phyloP scores from a whole-genome alignment of 2,329 filamentous ascomycete genomes.

The Coleophoma eucalyptorum region DNA sequence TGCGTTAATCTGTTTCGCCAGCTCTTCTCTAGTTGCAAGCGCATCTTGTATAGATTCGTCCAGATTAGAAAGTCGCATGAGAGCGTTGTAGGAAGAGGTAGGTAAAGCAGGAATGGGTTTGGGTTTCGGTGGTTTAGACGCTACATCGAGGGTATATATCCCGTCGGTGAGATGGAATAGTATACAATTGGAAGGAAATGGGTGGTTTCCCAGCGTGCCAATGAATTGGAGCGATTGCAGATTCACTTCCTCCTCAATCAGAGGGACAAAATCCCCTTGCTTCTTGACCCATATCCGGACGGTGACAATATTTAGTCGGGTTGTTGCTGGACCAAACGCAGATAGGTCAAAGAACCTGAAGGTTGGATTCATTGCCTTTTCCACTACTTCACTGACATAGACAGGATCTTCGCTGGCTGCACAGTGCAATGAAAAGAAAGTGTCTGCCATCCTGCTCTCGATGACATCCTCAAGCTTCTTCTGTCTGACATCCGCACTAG shows the following conservation, averaged over 20 bases:
- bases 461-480: slow-evolving; percentile 72
- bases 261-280: slow-evolving; percentile 51
- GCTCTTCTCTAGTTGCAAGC: slow-evolving; percentile 66
- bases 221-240: slow-evolving; percentile 75
- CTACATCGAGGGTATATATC: slow-evolving; percentile 75
- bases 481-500: slow-evolving; percentile 59
- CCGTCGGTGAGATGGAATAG: slow-evolving; percentile 85
- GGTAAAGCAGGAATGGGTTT: slow-evolving; percentile 48
- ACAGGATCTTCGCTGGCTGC: slow-evolving; percentile 64
- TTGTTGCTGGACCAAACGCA: slow-evolving; percentile 56
- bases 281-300: slow-evolving; percentile 72
- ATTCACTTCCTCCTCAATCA: slow-evolving; percentile 69
- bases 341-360: slow-evolving; percentile 82
- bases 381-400: slow-evolving; percentile 83
- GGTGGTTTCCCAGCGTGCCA: slow-evolving; percentile 65
- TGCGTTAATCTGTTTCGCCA: slow-evolving; percentile 75
- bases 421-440: slow-evolving; percentile 83
- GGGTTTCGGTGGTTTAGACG: slow-evolving; percentile 37
- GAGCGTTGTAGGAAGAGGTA: slow-evolving; percentile 79
- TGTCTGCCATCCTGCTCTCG: slow-evolving; percentile 72
- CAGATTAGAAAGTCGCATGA: slow-evolving; percentile 85
- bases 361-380: slow-evolving; percentile 85
- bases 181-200: slow-evolving; percentile 77
- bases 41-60: slow-evolving; percentile 92
- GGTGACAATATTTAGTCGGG: slow-evolving; percentile 60